Percentiles rank a stretch among this genome's conserved stretches.
Conservation (phyloP, 331 rosid species). For the Erythrophleum ivorense region DNA sequence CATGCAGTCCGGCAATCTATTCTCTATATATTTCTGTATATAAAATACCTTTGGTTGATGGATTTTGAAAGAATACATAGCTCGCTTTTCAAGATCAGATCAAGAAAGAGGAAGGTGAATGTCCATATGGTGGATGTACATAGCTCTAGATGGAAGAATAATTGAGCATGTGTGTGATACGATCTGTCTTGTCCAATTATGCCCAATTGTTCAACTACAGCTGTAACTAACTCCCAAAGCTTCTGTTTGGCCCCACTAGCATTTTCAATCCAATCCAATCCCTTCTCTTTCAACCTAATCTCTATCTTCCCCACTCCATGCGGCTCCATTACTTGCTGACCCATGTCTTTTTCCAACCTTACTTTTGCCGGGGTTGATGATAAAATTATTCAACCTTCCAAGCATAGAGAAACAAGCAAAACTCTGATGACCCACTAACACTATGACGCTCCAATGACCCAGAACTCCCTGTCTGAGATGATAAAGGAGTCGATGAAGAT, state of each 20-base stretch:
- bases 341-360: not conserved
- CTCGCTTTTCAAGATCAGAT: slow-evolving; percentile 67
- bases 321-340: slow-evolving; percentile 40
- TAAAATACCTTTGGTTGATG: slow-evolving; percentile 31
- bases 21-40: not conserved
- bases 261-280: slow-evolving; percentile 37
- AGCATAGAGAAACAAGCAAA: slow-evolving; percentile 87
- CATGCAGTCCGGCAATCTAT: slow-evolving; percentile 37
- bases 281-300: slow-evolving; percentile 44
- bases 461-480: slow-evolving; percentile 53
- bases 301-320: slow-evolving; percentile 33
- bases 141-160: slow-evolving; percentile 54
- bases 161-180: slow-evolving; percentile 55
- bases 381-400: slow-evolving; percentile 71
- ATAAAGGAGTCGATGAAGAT: slow-evolving; percentile 56
- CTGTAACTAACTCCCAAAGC: slow-evolving; percentile 57
- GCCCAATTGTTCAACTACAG: slow-evolving; percentile 63
- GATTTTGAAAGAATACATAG: slow-evolving; percentile 41
- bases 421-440: slow-evolving; percentile 75
- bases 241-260: slow-evolving; percentile 48
- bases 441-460: slow-evolving; percentile 24
- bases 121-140: slow-evolving; percentile 37
- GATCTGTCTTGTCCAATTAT: slow-evolving; percentile 67
- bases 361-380: slow-evolving; percentile 30
- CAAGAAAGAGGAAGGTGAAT: slow-evolving; percentile 47